A percentile compares a stretch with the other conserved stretches of the same genome.
These are phyloP conservation scores for Acer yangbiense DNA, from an alignment of 345 rosid genomes.

Conservation along the genomic window DNA sequence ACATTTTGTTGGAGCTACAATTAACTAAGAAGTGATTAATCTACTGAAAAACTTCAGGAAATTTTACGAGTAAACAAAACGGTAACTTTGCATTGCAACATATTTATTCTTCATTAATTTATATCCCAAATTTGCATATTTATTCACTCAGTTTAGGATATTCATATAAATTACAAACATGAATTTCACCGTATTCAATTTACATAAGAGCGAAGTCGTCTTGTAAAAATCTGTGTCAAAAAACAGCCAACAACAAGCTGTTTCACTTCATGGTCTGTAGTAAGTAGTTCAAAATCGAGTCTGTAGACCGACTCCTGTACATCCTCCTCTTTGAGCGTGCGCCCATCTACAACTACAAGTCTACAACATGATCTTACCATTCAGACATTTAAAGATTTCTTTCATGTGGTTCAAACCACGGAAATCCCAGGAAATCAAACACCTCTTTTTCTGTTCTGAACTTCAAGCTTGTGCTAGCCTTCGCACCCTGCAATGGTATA, in stretches of 20 bases:
- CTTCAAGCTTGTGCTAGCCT: constrained; percentile 61
- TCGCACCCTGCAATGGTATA: constrained; percentile 60
- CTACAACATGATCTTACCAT: constrained; percentile 13
- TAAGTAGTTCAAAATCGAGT: background rate
- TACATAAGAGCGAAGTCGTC: no score
- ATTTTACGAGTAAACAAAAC: no score
- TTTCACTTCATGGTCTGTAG: background rate
- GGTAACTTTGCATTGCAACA: no score
- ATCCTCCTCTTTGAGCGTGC: constrained; percentile 3
- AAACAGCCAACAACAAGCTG: background rate
- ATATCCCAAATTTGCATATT: no score
- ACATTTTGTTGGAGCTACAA: no score
- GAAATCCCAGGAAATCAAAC: constrained; percentile 81
- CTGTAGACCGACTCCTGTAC: background rate
- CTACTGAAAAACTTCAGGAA: no score
- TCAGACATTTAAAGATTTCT: constrained; percentile 62
- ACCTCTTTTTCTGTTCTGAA: constrained; percentile 71
- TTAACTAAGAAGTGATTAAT: no score
- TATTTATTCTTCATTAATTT: no score
- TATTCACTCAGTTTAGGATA: no score
- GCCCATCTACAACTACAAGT: background rate
- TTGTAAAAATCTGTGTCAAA: background rate
- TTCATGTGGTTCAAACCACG: constrained; percentile 79
- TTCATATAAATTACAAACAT: no score
- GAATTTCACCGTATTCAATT: no score